Conservation (phyloP, 2,329 filamentous ascomycete species). For the Trichophyton rubrum region DNA sequence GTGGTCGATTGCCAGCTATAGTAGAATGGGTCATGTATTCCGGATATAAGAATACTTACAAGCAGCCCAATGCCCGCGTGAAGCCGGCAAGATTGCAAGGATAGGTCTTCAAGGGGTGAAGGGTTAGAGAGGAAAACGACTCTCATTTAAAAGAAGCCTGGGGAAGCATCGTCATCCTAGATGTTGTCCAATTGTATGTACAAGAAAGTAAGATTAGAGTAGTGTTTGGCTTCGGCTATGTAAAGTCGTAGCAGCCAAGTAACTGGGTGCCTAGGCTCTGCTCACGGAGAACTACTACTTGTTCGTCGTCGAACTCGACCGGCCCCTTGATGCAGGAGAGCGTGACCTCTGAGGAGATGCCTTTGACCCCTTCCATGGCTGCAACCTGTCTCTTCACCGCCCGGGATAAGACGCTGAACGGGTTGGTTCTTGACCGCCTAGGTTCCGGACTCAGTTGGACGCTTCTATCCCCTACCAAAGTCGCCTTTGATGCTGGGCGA, state of each 20-base stretch:
- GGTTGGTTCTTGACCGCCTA: neutral
- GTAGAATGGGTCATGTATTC: neutral
- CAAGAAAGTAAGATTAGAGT: neutral
- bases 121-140: neutral
- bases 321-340: constrained; percentile 43
- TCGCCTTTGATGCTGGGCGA: constrained; percentile 29
- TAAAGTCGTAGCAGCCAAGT: constrained; percentile 79
- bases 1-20: neutral
- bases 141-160: neutral
- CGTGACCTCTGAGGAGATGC: constrained; percentile 12
- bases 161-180: neutral
- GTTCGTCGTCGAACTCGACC: constrained; percentile 84
- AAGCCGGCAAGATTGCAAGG: neutral
- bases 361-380: neutral
- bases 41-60: neutral
- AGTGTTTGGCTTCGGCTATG: constrained; percentile 30
- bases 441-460: constrained; percentile 39
- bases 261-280: constrained; percentile 53
- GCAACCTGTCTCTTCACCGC: neutral
- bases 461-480: constrained; percentile 38
- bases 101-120: neutral
- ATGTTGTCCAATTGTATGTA: neutral
- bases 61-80: neutral
- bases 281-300: constrained; percentile 75
- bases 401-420: neutral